Conservation (phyloP, 305 asterid genomes). For the Fraxinus xanthoxyloides region DNA sequence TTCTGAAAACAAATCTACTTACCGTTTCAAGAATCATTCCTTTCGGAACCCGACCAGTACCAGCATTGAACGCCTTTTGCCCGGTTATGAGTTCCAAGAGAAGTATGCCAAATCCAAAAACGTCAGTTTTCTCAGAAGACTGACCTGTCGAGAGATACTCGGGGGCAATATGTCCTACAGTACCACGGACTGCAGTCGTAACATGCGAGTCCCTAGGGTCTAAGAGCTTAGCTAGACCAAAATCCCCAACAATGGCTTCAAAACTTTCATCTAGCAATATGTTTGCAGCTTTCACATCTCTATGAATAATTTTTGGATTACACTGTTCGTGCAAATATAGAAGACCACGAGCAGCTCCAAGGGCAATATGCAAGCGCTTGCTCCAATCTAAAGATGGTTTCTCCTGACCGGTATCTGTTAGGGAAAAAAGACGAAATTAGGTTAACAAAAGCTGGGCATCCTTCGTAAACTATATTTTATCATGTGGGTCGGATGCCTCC, state of each 20-base stretch:
- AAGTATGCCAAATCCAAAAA: conserved; percentile 85
- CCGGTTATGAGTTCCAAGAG: conserved; percentile 85
- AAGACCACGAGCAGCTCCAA: conserved; percentile 94
- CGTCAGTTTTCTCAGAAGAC: conserved; percentile 90
- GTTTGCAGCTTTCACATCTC: no score
- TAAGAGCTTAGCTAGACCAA: conserved; percentile 86
- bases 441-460: not conserved
- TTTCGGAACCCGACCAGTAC: conserved; percentile 63
- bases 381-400: conserved; percentile 85
- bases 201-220: conserved; percentile 85
- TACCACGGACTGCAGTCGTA: conserved; percentile 93
- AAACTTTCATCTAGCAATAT: no score
- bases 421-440: not conserved
- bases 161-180: conserved; percentile 87
- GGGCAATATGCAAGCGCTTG: conserved; percentile 69
- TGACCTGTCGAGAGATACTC: conserved; percentile 94
- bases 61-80: conserved; percentile 65
- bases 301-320: conserved; percentile 79
- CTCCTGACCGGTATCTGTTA: conserved; percentile 56
- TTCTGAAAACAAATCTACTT: conserved; percentile 20
- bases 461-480: not conserved
- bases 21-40: conserved; percentile 93
- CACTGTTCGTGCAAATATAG: conserved; percentile 85
- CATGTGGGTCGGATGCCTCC: not conserved
- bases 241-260: no score